A percentile compares a stretch with the other conserved stretches of the same genome.
Evolutionary conservation across 73 alveolate species (phyloP).

Genomic region (Stentor roeselii): DNA sequence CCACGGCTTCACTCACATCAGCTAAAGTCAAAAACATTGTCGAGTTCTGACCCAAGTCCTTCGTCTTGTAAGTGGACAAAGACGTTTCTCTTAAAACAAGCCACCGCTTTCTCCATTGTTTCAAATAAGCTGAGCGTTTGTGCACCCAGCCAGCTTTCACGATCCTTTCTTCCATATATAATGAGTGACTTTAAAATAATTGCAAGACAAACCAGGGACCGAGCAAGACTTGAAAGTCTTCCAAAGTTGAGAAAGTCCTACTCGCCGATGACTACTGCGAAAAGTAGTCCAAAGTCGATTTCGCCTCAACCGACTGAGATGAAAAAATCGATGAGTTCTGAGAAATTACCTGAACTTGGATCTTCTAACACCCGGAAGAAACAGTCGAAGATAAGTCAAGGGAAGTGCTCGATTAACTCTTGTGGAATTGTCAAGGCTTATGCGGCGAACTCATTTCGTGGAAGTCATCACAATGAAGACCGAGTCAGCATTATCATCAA

Average conservation of each 20-base stretch:
- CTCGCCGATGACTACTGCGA: too few species aligned
- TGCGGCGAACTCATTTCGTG: conserved; percentile 1
- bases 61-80: background rate
- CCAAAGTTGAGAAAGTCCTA: background rate
- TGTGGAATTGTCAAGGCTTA: conserved; percentile 18
- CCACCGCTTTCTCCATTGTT: conserved; percentile 26
- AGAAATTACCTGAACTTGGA: background rate
- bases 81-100: background rate
- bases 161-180: conserved; percentile 12
- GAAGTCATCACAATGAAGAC: conserved; percentile 20
- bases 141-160: conserved; percentile 31
- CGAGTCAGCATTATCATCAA: background rate
- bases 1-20: background rate
- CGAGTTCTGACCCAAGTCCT: background rate
- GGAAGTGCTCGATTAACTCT: background rate
- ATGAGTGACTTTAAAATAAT: background rate
- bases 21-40: background rate
- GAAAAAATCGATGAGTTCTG: background rate
- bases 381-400: too few species aligned
- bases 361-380: background rate
- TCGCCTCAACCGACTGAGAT: too few species aligned
- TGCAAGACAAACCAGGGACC: background rate
- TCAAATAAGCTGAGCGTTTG: conserved; percentile 9
- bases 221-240: background rate
- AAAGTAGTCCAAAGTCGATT: too few species aligned